Evolutionary conservation across 352 stramenopile genomes (phyloP), one percentile per base, ranked within the genome.

Genomic region (Thalassiosira mediterranea): DNA sequence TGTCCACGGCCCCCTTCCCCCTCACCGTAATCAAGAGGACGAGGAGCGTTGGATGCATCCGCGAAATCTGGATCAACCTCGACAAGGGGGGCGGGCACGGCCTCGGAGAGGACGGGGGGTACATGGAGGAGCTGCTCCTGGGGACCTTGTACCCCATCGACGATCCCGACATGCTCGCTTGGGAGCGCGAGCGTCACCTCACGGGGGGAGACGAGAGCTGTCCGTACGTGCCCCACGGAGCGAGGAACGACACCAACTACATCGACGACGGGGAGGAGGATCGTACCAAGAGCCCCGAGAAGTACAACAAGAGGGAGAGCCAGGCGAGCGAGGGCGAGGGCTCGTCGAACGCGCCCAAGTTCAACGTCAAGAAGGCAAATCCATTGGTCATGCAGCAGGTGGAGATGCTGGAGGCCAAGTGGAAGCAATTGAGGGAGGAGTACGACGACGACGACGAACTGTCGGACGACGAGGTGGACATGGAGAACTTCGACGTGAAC

Each of bases 401-500:
- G 7, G 52, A 61, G 37, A 61, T 61, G 52, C 52, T 61, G 4
- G 52, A 61, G 37, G 52, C 52, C 3, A 61, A 61, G 26, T 61
- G 52, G 52, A 52, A 61, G 17, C 52, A 61, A 15, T 21, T 61
- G 26, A 38, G 37, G 10, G 52, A 47, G 13, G 21, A 44, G n/a
- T 61, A 61, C 25, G 47, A 21, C 10, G 23, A 34, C 28, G 52
- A 61, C 21, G 52, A 44, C 4, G 52, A 61, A 26, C 5, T 34
- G 15, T 29, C 19, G 7, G 49, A 61, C 52, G 52, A 61, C n/a
- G 52, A 44, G 2, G 28, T 25, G 23, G 29, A 38, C 37, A 8
- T 61, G 3, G 25, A 61, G 5, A 3, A 15, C 1, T 47, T 61
- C 17, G 52, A 61, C 37, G 52, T 61, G 17, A 44, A 61, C 7